Evolutionary conservation across 2,329 filamentous ascomycete genomes (phyloP).

Genomic region (Chaetothyriales sp.): DNA sequence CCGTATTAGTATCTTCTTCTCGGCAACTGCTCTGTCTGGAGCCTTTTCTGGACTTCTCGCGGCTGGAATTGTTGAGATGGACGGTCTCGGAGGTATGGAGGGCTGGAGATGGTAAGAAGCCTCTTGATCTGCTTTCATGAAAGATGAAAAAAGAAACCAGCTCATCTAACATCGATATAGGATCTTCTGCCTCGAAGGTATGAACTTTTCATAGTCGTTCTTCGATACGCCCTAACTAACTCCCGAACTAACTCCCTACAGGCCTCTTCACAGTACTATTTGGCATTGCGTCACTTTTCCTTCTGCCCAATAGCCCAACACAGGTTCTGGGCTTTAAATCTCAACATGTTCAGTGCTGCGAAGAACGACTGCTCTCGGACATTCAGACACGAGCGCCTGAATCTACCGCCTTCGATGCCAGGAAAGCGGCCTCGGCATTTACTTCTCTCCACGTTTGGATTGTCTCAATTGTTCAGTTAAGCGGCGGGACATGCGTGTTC

Average conservation of each 20-base stretch:
- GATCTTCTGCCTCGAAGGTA: conserved; percentile 13
- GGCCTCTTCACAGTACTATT: conserved; percentile 15
- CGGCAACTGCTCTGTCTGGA: conserved; percentile 61
- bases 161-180: conserved; percentile 6
- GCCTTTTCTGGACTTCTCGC: conserved; percentile 79
- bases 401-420: conserved; percentile 34
- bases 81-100: conserved; percentile 33
- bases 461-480: conserved; percentile 35
- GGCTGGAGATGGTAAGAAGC: conserved; percentile 32
- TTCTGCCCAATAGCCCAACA: conserved; percentile 59
- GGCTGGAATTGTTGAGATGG: conserved; percentile 72
- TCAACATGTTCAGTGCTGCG: conserved; percentile 54
- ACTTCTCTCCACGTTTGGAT: conserved; percentile 52
- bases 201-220: conserved; percentile 25
- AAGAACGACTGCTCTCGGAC: conserved; percentile 54
- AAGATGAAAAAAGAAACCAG: background rate
- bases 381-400: conserved; percentile 45
- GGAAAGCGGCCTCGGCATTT: conserved; percentile 58
- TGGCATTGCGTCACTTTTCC: conserved; percentile 24
- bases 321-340: too few species aligned
- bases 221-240: too few species aligned
- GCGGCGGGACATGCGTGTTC: conserved; percentile 72
- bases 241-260: too few species aligned
- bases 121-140: background rate
- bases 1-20: conserved; percentile 69